These are phyloP conservation scores for Neurospora sp. DNA, from an alignment of 2,329 filamentous ascomycete genomes.

Conservation along the genomic window DNA sequence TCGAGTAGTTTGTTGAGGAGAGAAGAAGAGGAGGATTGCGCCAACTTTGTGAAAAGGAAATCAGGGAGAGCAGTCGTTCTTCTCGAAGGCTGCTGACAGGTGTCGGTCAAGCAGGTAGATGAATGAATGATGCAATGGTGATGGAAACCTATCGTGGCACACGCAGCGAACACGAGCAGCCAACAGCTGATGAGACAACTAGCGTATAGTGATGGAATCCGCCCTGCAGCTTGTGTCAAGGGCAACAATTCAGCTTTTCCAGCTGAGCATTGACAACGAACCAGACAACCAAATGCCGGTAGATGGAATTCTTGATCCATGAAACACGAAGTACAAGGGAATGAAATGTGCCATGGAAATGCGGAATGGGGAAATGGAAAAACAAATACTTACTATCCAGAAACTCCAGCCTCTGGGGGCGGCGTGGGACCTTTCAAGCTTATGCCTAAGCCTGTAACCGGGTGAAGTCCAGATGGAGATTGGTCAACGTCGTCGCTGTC, in stretches of 20 bases:
- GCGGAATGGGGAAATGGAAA: background rate
- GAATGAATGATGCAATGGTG: background rate
- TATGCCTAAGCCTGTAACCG: background rate
- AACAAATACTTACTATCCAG: conserved; percentile 13
- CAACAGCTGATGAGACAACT: background rate
- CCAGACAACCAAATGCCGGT: background rate
- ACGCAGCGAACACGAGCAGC: background rate
- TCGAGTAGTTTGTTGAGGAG: background rate
- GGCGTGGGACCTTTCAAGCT: conserved; percentile 27
- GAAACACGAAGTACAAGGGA: background rate
- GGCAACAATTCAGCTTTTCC: background rate
- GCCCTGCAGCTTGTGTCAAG: background rate
- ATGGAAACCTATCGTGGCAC: background rate
- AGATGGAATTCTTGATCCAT: background rate
- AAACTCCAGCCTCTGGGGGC: conserved; percentile 21
- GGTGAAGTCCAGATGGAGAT: background rate
- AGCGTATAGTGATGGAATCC: background rate
- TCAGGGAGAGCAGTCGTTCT: background rate
- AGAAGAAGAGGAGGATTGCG: background rate
- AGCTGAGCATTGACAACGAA: background rate
- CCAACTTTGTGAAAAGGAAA: background rate
- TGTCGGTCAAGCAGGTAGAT: background rate
- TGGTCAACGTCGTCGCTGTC: background rate
- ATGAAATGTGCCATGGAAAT: background rate
- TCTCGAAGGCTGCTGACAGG: background rate